Evolutionary conservation across 1,139 yeast species (phyloP).

Genomic region (Debaryomyces sp.): DNA sequence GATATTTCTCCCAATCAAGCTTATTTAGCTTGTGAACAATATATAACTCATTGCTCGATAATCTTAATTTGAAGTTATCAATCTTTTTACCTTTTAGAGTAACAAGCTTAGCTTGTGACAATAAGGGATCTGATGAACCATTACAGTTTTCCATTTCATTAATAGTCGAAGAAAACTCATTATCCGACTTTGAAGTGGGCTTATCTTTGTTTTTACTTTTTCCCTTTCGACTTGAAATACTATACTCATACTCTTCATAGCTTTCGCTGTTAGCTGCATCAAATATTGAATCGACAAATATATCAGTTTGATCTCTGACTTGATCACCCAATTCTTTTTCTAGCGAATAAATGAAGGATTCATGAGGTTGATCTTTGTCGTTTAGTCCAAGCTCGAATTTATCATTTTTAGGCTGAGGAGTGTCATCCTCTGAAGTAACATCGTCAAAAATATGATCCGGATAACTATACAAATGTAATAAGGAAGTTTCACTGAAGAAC

Average conservation of each 20-base stretch:
- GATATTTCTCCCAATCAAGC: conserved; percentile 69
- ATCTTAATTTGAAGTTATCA: conserved; percentile 36
- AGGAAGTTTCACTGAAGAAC: conserved; percentile 32
- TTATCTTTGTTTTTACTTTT: neutral
- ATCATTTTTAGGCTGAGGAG: conserved; percentile 1
- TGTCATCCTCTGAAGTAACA: conserved; percentile 12
- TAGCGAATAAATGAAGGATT: conserved; percentile 15
- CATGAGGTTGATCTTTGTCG: conserved; percentile 6
- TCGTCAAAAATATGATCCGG: conserved; percentile 8
- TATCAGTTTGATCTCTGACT: conserved; percentile 57
- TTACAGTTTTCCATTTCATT: neutral
- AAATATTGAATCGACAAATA: conserved; percentile 60
- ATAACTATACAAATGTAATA: conserved; percentile 32
- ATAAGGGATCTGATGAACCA: neutral
- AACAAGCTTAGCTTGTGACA: conserved; percentile 10
- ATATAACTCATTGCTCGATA: conserved; percentile 46
- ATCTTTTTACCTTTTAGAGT: conserved; percentile 16
- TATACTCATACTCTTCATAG: conserved; percentile 22
- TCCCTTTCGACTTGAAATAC: conserved; percentile 13
- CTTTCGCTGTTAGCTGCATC: conserved; percentile 49
- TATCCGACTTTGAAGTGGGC: neutral
- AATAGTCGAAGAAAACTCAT: neutral
- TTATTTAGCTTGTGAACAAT: conserved; percentile 61
- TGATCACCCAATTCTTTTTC: conserved; percentile 24
- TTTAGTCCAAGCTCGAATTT: neutral